Evolutionary conservation across 306 rosid genomes (phyloP).

Genomic region (Sindora glabra): DNA sequence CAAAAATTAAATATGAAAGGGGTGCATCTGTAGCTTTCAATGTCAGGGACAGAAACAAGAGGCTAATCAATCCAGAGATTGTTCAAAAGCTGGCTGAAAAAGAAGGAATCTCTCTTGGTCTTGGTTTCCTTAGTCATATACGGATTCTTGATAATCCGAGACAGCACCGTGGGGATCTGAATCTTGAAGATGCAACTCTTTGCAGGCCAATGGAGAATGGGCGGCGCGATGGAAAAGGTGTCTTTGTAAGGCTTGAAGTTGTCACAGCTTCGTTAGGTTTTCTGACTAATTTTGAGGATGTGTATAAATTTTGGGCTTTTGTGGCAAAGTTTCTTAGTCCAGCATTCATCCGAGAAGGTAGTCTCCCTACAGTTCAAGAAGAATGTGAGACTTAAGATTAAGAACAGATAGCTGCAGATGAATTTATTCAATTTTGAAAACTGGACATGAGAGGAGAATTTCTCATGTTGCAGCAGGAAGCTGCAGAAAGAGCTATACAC

Average conservation of each 20-base stretch:
- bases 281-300: conserved; percentile 90
- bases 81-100: conserved; percentile 92
- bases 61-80: conserved; percentile 71
- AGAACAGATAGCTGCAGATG: no score
- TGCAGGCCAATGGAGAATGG: conserved; percentile 81
- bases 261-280: conserved; percentile 85
- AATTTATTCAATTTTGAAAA: conserved; percentile 21
- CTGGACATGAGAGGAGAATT: conserved; percentile 14
- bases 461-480: conserved; percentile 5
- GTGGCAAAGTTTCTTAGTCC: conserved; percentile 85
- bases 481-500: conserved; percentile 28
- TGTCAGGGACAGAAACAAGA: conserved; percentile 56
- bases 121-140: conserved; percentile 84
- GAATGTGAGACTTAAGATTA: conserved; percentile 48
- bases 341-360: conserved; percentile 49
- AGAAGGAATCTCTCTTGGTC: conserved; percentile 80
- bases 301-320: conserved; percentile 87
- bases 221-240: conserved; percentile 44
- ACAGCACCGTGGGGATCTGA: conserved; percentile 35
- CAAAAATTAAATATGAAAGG: conserved; percentile 88
- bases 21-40: conserved; percentile 97
- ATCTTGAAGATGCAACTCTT: conserved; percentile 59
- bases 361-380: conserved; percentile 73
- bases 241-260: conserved; percentile 71
- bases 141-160: conserved; percentile 52